These are phyloP conservation scores for Eucalyptus regnans DNA, from an alignment of 345 rosid species.

Conservation along the genomic window DNA sequence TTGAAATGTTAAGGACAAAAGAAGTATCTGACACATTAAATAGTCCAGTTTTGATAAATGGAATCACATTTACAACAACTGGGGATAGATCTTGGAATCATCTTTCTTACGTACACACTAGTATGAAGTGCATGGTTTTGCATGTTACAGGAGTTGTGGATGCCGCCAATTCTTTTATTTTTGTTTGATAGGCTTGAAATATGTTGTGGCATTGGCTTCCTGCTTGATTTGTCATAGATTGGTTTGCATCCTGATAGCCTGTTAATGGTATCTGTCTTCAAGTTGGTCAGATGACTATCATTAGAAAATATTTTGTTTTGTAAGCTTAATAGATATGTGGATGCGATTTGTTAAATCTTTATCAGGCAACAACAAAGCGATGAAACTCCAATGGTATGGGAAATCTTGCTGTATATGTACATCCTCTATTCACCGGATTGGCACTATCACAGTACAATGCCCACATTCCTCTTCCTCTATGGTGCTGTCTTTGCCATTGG, in stretches of 20 bases:
- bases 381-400: slow-evolving; percentile 99
- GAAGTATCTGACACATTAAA: neutral
- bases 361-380: slow-evolving; percentile 94
- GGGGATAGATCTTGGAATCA: neutral
- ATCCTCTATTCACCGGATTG: slow-evolving; percentile 97
- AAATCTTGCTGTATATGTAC: slow-evolving; percentile 87
- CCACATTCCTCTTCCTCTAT: slow-evolving; percentile 81
- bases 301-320: neutral
- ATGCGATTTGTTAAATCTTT: neutral
- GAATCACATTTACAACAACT: neutral
- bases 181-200: neutral
- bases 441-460: slow-evolving; percentile 96
- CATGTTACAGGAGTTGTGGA: neutral
- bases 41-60: neutral
- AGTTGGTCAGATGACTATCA: neutral
- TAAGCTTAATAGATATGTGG: neutral
- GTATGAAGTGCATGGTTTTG: neutral
- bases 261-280: neutral
- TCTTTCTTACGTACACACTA: neutral
- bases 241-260: neutral
- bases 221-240: neutral
- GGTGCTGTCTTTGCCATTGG: slow-evolving; percentile 72
- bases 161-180: neutral
- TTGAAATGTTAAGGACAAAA: neutral
- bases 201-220: neutral